phyloP scores from a whole-genome alignment of 495 filamentous ascomycete genomes.

The Annulohypoxylon stygium region DNA sequence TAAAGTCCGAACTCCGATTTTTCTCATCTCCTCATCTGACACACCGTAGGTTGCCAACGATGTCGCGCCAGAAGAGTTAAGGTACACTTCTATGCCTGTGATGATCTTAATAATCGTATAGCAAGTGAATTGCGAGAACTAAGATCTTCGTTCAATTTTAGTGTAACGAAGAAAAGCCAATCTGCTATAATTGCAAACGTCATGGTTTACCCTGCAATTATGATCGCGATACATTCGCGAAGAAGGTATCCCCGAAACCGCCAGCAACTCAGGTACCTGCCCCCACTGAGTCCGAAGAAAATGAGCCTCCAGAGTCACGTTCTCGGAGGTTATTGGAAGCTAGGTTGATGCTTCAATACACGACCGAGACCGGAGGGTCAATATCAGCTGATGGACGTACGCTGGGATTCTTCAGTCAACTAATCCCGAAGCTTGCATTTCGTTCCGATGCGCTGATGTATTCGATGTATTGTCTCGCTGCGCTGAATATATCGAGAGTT shows the following conservation, averaged over 20 bases:
- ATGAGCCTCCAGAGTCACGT: constrained; percentile 49
- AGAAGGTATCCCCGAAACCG: constrained; percentile 23
- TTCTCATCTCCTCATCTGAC: constrained; percentile 7
- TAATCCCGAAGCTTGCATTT: constrained; percentile 51
- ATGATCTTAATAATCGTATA: background rate
- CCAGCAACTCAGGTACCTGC: constrained; percentile 7
- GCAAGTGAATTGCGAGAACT: background rate
- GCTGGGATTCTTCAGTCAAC: constrained; percentile 19
- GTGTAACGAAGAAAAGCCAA: constrained; percentile 59
- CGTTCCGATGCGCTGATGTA: constrained; percentile 54
- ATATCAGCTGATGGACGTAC: constrained; percentile 33
- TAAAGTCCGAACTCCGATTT: background rate
- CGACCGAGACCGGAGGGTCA: constrained; percentile 40
- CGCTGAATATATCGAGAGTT: constrained; percentile 50
- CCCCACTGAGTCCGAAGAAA: constrained; percentile 5
- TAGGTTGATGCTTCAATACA: constrained; percentile 55
- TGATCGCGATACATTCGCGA: constrained; percentile 35
- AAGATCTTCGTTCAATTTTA: constrained; percentile 24
- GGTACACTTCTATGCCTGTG: background rate
- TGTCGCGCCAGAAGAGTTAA: constrained; percentile 53
- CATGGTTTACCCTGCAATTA: constrained; percentile 54
- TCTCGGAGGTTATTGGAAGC: constrained; percentile 53
- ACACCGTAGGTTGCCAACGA: constrained; percentile 52
- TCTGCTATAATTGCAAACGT: constrained; percentile 55
- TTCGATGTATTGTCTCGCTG: constrained; percentile 52